These are phyloP conservation scores for Cucumis cinereus DNA, from an alignment of 306 rosid genomes.

Conservation along the genomic window DNA sequence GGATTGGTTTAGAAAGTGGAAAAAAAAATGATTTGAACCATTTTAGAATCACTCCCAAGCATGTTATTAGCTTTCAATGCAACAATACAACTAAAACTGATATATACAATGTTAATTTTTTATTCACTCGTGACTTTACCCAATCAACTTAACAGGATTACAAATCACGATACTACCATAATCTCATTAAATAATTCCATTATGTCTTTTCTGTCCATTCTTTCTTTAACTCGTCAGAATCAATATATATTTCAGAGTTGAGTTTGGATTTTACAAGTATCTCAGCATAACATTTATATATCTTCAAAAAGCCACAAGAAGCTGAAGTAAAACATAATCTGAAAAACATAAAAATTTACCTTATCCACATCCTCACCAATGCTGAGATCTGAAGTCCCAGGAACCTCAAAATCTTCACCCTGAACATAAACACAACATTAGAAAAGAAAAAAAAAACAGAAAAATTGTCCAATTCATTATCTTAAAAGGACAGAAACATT, in stretches of 20 bases:
- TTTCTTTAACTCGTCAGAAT: not conserved
- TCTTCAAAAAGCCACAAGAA: not conserved
- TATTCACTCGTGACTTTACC: not conserved
- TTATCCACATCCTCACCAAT: slow-evolving; percentile 54
- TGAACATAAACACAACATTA: slow-evolving; percentile 18
- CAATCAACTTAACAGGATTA: not conserved
- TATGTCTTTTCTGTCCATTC: not conserved
- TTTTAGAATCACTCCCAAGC: too few species aligned
- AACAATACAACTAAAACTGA: not conserved
- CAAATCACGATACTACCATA: not conserved
- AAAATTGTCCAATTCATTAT: too few species aligned
- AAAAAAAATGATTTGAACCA: too few species aligned
- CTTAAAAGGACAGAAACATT: too few species aligned
- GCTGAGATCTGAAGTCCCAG: slow-evolving; percentile 48
- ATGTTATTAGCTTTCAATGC: not conserved
- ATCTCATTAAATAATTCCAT: not conserved
- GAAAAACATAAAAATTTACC: slow-evolving; percentile 18
- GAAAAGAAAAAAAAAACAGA: not conserved
- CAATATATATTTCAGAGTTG: not conserved
- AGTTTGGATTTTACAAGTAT: not conserved
- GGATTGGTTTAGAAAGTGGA: too few species aligned
- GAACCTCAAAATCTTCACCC: slow-evolving; percentile 45
- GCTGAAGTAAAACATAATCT: not conserved
- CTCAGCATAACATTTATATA: not conserved
- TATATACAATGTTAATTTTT: not conserved